A percentile compares a stretch with the other conserved stretches of the same genome.
Conservation (phyloP, 2,329 filamentous ascomycete genomes). For the Colletotrichum agaves region DNA sequence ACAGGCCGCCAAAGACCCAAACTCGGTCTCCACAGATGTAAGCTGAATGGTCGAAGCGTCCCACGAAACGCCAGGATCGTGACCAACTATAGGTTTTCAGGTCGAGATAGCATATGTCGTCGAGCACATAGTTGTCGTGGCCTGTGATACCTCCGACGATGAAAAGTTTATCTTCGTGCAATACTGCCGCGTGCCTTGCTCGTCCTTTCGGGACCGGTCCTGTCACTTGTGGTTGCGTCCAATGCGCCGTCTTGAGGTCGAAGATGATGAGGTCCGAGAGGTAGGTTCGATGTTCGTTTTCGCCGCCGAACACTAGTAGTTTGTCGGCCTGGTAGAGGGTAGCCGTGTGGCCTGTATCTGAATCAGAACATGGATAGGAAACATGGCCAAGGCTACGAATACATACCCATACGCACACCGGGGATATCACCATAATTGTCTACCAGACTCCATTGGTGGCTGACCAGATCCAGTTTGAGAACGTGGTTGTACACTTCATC, state of each 20-base stretch:
- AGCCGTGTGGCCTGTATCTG: conserved; percentile 82
- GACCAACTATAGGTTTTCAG: conserved; percentile 99
- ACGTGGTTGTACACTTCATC: conserved; percentile 99
- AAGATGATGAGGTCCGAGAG: conserved; percentile 96
- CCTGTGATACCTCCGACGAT: conserved; percentile 96
- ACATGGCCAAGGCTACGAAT: neutral
- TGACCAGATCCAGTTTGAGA: conserved; percentile 84
- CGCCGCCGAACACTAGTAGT: conserved; percentile 95
- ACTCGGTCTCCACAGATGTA: conserved; percentile 93
- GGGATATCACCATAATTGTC: conserved; percentile 99
- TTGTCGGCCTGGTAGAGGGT: conserved; percentile 95
- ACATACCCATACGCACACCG: conserved; percentile 91
- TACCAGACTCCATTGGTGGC: conserved; percentile 92
- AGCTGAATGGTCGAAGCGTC: conserved; percentile 92
- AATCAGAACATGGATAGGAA: conserved; percentile 15
- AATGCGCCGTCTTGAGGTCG: conserved; percentile 92
- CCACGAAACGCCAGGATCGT: conserved; percentile 92
- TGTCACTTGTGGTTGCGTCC: conserved; percentile 90
- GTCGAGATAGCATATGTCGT: conserved; percentile 97
- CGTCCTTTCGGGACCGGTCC: conserved; percentile 89
- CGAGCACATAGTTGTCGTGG: conserved; percentile 89
- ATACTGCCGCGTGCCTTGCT: conserved; percentile 90
- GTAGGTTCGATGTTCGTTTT: conserved; percentile 97
- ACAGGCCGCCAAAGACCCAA: conserved; percentile 96
- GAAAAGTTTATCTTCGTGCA: conserved; percentile 97